phyloP scores from a whole-genome alignment of 73 alveolate species.

The Paramecium biaurelia region DNA sequence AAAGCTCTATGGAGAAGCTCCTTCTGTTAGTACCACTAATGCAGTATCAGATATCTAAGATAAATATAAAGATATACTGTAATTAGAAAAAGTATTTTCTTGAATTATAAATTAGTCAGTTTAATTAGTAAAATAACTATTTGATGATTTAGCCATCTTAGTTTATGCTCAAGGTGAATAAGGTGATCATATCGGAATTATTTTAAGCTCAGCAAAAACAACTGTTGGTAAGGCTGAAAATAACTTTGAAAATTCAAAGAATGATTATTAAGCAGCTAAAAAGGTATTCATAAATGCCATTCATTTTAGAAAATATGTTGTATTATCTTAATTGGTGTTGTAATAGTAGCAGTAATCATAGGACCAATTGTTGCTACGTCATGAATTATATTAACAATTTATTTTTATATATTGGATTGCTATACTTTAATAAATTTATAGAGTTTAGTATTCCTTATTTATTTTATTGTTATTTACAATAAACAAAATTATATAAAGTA shows the following conservation, averaged over 20 bases:
- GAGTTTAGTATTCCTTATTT: neutral
- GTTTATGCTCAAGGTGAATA: neutral
- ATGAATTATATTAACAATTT: neutral
- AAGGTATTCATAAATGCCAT: neutral
- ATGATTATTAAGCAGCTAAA: conserved; percentile 21
- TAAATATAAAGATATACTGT: conserved; percentile 17
- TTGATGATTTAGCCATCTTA: conserved; percentile 36
- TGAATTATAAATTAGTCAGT: neutral
- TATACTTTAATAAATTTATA: no score
- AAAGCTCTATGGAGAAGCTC: conserved; percentile 31
- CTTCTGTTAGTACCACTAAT: neutral
- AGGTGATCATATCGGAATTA: conserved; percentile 11
- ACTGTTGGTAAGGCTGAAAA: neutral
- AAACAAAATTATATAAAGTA: no score
- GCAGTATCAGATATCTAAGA: conserved; percentile 21
- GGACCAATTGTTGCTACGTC: neutral
- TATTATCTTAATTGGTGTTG: conserved; percentile 1
- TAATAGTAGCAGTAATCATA: conserved; percentile 9
- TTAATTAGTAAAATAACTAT: conserved; percentile 18
- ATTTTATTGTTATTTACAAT: neutral
- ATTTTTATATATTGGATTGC: neutral
- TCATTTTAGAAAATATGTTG: conserved; percentile 27
- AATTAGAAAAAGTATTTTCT: neutral
- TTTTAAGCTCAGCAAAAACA: neutral
- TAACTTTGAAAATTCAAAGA: neutral